Percentiles rank a stretch among this genome's conserved stretches.
Conservation (phyloP, 441 rosid genomes). For the Jatropha podagrica region DNA sequence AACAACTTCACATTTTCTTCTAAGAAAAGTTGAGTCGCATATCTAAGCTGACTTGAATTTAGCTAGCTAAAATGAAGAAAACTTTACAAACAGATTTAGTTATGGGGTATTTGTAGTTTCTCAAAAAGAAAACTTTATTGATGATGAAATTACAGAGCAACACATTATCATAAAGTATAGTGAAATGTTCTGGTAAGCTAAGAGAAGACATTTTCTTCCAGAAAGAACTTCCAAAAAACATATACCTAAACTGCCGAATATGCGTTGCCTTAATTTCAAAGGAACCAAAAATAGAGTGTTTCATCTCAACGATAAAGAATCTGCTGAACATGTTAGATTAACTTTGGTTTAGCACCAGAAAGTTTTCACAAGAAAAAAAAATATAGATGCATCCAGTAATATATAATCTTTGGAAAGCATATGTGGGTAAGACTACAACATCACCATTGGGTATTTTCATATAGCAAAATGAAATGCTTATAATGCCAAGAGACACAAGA, state of each 20-base stretch:
- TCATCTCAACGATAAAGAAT: background rate
- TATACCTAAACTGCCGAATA: background rate
- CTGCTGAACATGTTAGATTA: background rate
- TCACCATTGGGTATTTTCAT: background rate
- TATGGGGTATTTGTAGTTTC: background rate
- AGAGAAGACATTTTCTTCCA: background rate
- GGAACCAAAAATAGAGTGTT: background rate
- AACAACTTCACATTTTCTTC: background rate
- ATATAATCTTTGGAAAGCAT: background rate
- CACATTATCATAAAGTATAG: background rate
- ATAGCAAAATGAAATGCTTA: background rate
- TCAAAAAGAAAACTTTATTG: background rate
- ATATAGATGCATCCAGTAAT: background rate
- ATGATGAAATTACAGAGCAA: background rate
- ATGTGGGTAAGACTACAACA: background rate
- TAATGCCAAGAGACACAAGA: background rate
- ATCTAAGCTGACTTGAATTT: background rate
- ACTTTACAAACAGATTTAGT: background rate
- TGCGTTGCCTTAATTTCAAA: background rate
- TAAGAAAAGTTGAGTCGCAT: background rate
- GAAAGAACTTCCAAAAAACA: background rate
- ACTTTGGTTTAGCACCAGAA: background rate
- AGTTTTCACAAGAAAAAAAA: background rate
- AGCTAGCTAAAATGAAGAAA: background rate
- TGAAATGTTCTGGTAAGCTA: background rate